phyloP scores from a whole-genome alignment of 352 stramenopile genomes.

The Pythium monospermum region DNA sequence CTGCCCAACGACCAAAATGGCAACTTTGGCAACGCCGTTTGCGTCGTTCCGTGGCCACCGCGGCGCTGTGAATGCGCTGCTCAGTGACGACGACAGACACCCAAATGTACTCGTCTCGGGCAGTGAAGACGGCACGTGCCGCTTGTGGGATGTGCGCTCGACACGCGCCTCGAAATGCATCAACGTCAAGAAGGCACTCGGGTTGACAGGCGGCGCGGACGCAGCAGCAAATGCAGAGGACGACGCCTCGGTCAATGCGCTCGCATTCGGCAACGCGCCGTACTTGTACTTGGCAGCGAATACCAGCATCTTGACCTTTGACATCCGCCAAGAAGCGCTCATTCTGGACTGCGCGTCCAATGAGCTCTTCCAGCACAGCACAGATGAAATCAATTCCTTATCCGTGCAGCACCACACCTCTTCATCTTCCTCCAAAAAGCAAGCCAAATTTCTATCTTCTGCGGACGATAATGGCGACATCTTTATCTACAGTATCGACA shows the following conservation, averaged over 20 bases:
- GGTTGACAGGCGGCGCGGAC: slow-evolving; percentile 21
- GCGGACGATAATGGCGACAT: slow-evolving; percentile 68
- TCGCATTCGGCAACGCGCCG: slow-evolving; percentile 39
- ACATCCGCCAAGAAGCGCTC: slow-evolving; percentile 51
- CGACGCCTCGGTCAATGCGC: slow-evolving; percentile 50
- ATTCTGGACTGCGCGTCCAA: slow-evolving; percentile 50
- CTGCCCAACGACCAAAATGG: background rate
- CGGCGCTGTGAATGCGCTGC: slow-evolving; percentile 49
- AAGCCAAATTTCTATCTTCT: slow-evolving; percentile 52
- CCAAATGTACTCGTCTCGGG: slow-evolving; percentile 55
- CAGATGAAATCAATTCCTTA: slow-evolving; percentile 70
- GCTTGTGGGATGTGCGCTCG: slow-evolving; percentile 67
- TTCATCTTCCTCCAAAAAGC: too few relatives aligned
- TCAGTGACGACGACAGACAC: slow-evolving; percentile 48
- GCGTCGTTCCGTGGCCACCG: slow-evolving; percentile 54
- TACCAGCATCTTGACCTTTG: slow-evolving; percentile 65
- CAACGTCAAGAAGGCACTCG: slow-evolving; percentile 55
- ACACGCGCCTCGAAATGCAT: slow-evolving; percentile 52
- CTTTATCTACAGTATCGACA: slow-evolving; percentile 59
- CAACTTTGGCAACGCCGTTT: slow-evolving; percentile 20
- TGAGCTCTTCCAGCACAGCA: slow-evolving; percentile 53
- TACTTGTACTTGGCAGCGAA: slow-evolving; percentile 55
- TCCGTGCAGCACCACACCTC: slow-evolving; percentile 39
- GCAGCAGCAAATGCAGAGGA: too few relatives aligned
- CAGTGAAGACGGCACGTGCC: slow-evolving; percentile 61